These are phyloP conservation scores for Tolypocladium tropicale DNA, from an alignment of 2,329 filamentous ascomycete genomes.

Conservation along the genomic window DNA sequence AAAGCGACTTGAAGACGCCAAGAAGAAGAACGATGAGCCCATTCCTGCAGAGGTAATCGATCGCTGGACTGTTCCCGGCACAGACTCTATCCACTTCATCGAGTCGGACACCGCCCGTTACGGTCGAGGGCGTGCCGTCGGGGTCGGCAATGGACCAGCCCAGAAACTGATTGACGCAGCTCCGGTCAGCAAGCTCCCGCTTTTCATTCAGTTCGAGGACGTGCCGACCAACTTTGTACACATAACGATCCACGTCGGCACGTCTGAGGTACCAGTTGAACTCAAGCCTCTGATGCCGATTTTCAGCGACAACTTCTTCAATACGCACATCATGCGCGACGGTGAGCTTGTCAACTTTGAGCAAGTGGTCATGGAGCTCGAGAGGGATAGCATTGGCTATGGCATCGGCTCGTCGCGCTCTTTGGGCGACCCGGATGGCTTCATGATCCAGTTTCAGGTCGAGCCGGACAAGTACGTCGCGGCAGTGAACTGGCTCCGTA, in stretches of 20 bases:
- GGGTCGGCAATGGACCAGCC: conserved; percentile 54
- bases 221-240: conserved; percentile 90
- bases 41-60: conserved; percentile 78
- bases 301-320: conserved; percentile 91
- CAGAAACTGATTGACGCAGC: conserved; percentile 70
- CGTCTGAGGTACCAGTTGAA: conserved; percentile 64
- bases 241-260: conserved; percentile 71
- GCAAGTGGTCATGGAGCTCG: conserved; percentile 81
- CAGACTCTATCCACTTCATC: conserved; percentile 92
- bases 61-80: conserved; percentile 69
- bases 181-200: conserved; percentile 47
- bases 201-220: conserved; percentile 96
- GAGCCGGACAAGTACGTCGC: conserved; percentile 81
- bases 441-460: conserved; percentile 73
- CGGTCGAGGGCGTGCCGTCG: conserved; percentile 64
- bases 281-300: conserved; percentile 76
- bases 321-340: conserved; percentile 70
- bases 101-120: conserved; percentile 75
- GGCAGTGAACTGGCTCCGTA: conserved; percentile 73
- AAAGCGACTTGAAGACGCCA: conserved; percentile 69
- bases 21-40: conserved; percentile 76
- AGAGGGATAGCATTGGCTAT: conserved; percentile 85
- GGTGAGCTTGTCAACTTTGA: conserved; percentile 78
- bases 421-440: conserved; percentile 70
- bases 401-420: conserved; percentile 56